Percentiles rank a stretch among this genome's conserved stretches.
Evolutionary conservation across 805 yeast species (phyloP).

Genomic region (Metschnikowia drakensbergensis): DNA sequence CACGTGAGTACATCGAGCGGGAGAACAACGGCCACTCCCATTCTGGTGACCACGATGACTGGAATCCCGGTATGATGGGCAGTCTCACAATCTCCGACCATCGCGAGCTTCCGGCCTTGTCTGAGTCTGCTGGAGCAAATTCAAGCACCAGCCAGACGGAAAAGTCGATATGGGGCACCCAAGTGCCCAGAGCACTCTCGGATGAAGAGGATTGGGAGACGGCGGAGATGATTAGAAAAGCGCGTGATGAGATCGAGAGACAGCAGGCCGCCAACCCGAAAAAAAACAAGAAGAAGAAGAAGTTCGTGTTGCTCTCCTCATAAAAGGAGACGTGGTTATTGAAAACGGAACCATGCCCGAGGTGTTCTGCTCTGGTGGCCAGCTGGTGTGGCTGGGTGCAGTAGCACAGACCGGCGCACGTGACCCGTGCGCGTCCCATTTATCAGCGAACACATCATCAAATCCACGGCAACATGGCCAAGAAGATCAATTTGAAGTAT

Average conservation of each 20-base stretch:
- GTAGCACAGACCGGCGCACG: background rate
- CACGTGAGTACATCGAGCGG: slow-evolving; percentile 53
- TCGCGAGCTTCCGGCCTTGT: slow-evolving; percentile 34
- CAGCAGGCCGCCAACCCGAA: slow-evolving; percentile 19
- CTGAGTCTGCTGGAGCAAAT: slow-evolving; percentile 4
- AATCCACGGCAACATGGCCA: slow-evolving; percentile 16
- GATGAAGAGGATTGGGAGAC: slow-evolving; percentile 46
- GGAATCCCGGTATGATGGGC: slow-evolving; percentile 25
- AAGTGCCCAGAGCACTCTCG: slow-evolving; percentile 39
- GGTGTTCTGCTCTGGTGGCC: too few species aligned
- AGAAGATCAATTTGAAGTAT: slow-evolving; percentile 25
- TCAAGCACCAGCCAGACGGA: background rate
- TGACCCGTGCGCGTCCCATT: background rate
- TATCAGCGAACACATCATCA: slow-evolving; percentile 1
- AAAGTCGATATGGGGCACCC: slow-evolving; percentile 75
- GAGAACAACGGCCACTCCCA: slow-evolving; percentile 47
- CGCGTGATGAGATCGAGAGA: slow-evolving; percentile 43
- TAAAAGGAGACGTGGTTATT: background rate
- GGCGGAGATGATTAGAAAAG: slow-evolving; percentile 49
- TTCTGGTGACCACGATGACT: slow-evolving; percentile 16
- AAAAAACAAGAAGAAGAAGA: slow-evolving; percentile 43
- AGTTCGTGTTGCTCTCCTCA: slow-evolving; percentile 35
- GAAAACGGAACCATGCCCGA: background rate
- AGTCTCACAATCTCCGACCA: slow-evolving; percentile 37
- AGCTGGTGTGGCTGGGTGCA: too few species aligned